phyloP scores from a whole-genome alignment of 345 rosid species.

The Arabidopsis thaliana region TAIR10.1 NC_003071.7:6408001-6408500 shows the following conservation, averaged over 20 bases:
- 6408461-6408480: background rate
- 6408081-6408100: conserved; percentile 50
- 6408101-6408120: background rate
- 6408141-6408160: background rate
- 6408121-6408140: background rate
- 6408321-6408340: background rate
- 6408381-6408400: background rate
- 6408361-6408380: background rate
- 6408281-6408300: background rate
- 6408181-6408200: background rate
- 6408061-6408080: conserved; percentile 94
- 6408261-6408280: background rate
- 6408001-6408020: conserved; percentile 50
- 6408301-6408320: background rate
- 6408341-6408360: background rate
- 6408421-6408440: background rate
- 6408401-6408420: too few relatives aligned
- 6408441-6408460: background rate
- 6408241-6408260: background rate
- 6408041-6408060: conserved; percentile 89
- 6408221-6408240: conserved; percentile 7
- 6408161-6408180: background rate
- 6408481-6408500: background rate
- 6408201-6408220: background rate
- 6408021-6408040: conserved; percentile 67